phyloP scores from a whole-genome alignment of 177 flowering plant genomes.

The Vitis hybrid region DNA sequence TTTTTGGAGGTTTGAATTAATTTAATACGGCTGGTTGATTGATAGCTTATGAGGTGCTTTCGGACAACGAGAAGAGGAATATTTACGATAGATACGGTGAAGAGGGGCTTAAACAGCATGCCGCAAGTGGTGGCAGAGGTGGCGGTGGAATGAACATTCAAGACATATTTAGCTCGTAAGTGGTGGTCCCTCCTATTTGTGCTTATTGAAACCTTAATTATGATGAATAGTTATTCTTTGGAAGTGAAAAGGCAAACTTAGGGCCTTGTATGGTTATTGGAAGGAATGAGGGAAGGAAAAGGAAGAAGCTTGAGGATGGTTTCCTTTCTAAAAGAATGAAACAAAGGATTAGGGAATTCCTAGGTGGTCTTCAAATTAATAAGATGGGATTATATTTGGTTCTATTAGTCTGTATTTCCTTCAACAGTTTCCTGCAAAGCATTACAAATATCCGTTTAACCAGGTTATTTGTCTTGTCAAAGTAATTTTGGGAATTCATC shows the following conservation, averaged over 20 bases:
- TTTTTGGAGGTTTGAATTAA: neutral
- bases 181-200: neutral
- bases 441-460: too few relatives aligned
- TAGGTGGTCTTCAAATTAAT: too few relatives aligned
- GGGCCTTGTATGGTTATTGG: too few relatives aligned
- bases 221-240: neutral
- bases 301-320: too few relatives aligned
- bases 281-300: too few relatives aligned
- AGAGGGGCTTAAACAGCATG: slow-evolving; percentile 93
- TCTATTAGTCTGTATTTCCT: too few relatives aligned
- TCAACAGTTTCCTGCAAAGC: too few relatives aligned
- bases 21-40: slow-evolving; percentile 4
- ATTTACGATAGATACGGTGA: slow-evolving; percentile 95
- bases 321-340: too few relatives aligned
- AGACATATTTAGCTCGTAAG: slow-evolving; percentile 85
- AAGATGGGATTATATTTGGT: too few relatives aligned
- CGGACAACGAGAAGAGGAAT: slow-evolving; percentile 88
- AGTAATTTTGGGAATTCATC: too few relatives aligned
- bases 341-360: too few relatives aligned
- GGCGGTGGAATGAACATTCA: slow-evolving; percentile 88
- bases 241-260: neutral
- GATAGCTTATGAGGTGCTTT: slow-evolving; percentile 89
- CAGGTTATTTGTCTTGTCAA: too few relatives aligned
- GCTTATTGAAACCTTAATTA: neutral
- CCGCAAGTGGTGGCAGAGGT: slow-evolving; percentile 78